These are phyloP conservation scores for Cutaneotrichosporon spelunceum DNA, from an alignment of 1,284 basidiomycete genomes.

Conservation along the genomic window DNA sequence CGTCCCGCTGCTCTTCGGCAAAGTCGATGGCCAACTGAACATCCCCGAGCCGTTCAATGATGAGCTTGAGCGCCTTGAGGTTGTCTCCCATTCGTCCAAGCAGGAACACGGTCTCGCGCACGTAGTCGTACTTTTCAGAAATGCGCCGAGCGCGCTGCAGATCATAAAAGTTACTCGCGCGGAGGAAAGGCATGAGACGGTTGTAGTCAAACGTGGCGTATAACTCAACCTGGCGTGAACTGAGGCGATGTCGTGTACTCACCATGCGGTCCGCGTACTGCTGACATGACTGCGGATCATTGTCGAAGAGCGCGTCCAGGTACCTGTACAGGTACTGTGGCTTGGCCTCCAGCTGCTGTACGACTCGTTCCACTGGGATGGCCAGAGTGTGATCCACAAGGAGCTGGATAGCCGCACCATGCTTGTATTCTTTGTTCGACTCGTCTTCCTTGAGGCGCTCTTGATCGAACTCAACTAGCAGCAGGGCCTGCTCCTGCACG, in stretches of 20 bases:
- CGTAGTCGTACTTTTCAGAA: slow-evolving; percentile 78
- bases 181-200: slow-evolving; percentile 82
- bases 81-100: slow-evolving; percentile 97
- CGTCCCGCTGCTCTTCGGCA: slow-evolving; percentile 93
- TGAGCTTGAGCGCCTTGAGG: slow-evolving; percentile 86
- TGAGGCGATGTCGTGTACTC: slow-evolving; percentile 10
- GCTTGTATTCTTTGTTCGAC: slow-evolving; percentile 34
- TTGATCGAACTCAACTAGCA: slow-evolving; percentile 91
- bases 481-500: slow-evolving; percentile 85
- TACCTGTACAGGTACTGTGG: slow-evolving; percentile 88
- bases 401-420: slow-evolving; percentile 71
- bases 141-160: slow-evolving; percentile 81
- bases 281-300: slow-evolving; percentile 75
- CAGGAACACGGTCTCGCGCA: slow-evolving; percentile 96
- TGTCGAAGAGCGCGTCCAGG: slow-evolving; percentile 83
- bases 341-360: slow-evolving; percentile 74
- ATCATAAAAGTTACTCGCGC: slow-evolving; percentile 87
- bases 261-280: slow-evolving; percentile 83
- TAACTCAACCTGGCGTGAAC: slow-evolving; percentile 64
- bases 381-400: slow-evolving; percentile 94
- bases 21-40: slow-evolving; percentile 95
- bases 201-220: slow-evolving; percentile 82
- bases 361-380: slow-evolving; percentile 85
- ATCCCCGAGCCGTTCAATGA: slow-evolving; percentile 91
- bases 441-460: slow-evolving; percentile 62